These are phyloP conservation scores for Colletotrichum gigasporum DNA, from an alignment of 2,329 filamentous ascomycete genomes.

Conservation along the genomic window DNA sequence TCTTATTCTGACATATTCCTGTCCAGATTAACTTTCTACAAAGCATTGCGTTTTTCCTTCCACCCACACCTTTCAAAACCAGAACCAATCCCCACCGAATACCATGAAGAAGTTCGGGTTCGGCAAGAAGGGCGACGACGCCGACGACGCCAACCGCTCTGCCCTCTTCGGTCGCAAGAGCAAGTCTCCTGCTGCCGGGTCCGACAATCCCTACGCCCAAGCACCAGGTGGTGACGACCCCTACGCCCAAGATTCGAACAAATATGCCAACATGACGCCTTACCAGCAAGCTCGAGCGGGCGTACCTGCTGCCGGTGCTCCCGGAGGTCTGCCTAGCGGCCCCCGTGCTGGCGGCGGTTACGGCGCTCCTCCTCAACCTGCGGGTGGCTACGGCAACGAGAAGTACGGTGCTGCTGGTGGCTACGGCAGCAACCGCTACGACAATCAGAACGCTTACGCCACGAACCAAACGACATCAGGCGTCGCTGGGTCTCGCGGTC, in stretches of 20 bases:
- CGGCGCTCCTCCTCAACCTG: constrained; percentile 38
- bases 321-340: constrained; percentile 47
- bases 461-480: constrained; percentile 39
- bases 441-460: constrained; percentile 39
- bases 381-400: constrained; percentile 61
- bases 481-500: constrained; percentile 49
- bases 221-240: constrained; percentile 57
- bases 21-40: constrained; percentile 13
- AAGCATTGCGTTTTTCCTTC: constrained; percentile 7
- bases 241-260: constrained; percentile 57
- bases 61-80: constrained; percentile 1
- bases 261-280: constrained; percentile 54
- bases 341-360: constrained; percentile 39
- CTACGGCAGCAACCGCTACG: constrained; percentile 65
- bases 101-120: constrained; percentile 70
- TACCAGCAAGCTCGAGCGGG: constrained; percentile 38
- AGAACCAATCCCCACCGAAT: constrained; percentile 16
- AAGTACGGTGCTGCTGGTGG: constrained; percentile 61
- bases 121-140: constrained; percentile 65
- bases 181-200: constrained; percentile 52
- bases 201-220: constrained; percentile 69
- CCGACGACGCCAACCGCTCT: constrained; percentile 59
- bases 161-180: constrained; percentile 66
- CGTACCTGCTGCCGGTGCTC: constrained; percentile 40
- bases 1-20: constrained; percentile 5